Evolutionary conservation across 192 early-diverging fungal genomes (phyloP), one percentile per base, ranked within the genome.

Genomic region (Ambispora gerdemannii): DNA sequence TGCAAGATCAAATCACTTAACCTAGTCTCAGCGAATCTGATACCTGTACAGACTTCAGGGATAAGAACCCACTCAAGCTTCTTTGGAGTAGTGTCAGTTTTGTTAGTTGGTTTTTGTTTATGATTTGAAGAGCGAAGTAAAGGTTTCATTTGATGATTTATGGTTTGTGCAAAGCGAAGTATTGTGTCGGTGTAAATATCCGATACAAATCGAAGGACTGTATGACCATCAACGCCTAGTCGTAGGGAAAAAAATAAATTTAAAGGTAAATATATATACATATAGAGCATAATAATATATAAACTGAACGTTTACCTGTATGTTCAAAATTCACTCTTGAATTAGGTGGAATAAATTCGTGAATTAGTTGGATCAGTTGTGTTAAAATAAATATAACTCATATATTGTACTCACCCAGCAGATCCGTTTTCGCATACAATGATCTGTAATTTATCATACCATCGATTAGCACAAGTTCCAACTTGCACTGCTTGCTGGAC

Each of bases 261-360:
- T n/a, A 28, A 17, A 49, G 7, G 28, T 30, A 38, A 52, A 22
- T 50, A 66, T 4, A 67, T 43, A 31, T 30, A n/a, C 17, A 72
- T 10, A 27, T 30, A 28, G 19, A 61, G 31, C 58, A 69, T 50
- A 22, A 35, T 25, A 53, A 28, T 27, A 34, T 47, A 50, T 67
- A 35, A 47, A 61, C n/a, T 28, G 20, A 28, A 25, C n/a, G 22
- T 13, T 64, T 72, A 78, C 77, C 79, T 25, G 92, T 83, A 80
- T 95, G 93, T 82, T 96, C 93, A 61, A 92, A 93, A 78, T 95
- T 96, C 60, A 93, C 83, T 65, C n/a, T n/a, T n/a, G n/a, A n/a
- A n/a, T n/a, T n/a, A n/a, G n/a, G n/a, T n/a, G n/a, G n/a, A n/a
- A n/a, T n/a, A n/a, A n/a, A n/a, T n/a, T n/a, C n/a, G n/a, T n/a